phyloP scores from a whole-genome alignment of 352 stramenopile species.

The Phytophthora pistaciae region DNA sequence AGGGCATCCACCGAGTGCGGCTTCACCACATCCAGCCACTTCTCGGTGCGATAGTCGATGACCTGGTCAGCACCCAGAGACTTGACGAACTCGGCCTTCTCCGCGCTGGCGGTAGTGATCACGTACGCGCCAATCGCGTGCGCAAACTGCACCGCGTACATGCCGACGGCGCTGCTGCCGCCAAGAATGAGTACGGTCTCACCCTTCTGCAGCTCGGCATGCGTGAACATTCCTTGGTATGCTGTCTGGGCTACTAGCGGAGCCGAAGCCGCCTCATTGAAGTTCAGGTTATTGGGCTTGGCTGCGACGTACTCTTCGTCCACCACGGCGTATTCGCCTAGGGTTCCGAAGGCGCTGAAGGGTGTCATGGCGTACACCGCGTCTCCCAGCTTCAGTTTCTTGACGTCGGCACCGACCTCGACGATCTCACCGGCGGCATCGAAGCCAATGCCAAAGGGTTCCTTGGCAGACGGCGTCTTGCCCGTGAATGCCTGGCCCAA shows the following conservation, averaged over 20 bases:
- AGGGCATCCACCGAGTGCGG: slow-evolving; percentile 41
- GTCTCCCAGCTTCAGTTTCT: slow-evolving; percentile 31
- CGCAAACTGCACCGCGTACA: slow-evolving; percentile 47
- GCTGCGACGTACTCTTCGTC: slow-evolving; percentile 25
- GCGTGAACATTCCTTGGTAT: slow-evolving; percentile 28
- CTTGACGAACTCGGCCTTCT: slow-evolving; percentile 36
- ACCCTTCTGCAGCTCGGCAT: slow-evolving; percentile 39
- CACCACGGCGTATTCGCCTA: slow-evolving; percentile 46
- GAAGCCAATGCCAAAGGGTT: slow-evolving; percentile 43
- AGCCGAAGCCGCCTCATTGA: slow-evolving; percentile 43
- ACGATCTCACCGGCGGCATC: slow-evolving; percentile 45
- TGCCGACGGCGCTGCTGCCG: slow-evolving; percentile 34
- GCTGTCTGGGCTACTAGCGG: slow-evolving; percentile 34
- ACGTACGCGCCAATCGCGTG: slow-evolving; percentile 35
- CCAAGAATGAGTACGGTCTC: slow-evolving; percentile 48
- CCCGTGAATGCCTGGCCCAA: slow-evolving; percentile 24
- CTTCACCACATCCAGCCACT: slow-evolving; percentile 37
- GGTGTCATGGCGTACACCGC: slow-evolving; percentile 32
- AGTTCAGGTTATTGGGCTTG: slow-evolving; percentile 49
- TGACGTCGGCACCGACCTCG: slow-evolving; percentile 40
- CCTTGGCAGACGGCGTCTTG: slow-evolving; percentile 23
- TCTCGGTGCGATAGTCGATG: slow-evolving; percentile 43
- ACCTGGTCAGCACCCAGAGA: slow-evolving; percentile 36
- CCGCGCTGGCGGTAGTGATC: slow-evolving; percentile 31
- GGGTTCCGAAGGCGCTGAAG: slow-evolving; percentile 14